A percentile compares a stretch with the other conserved stretches of the same genome.
These are phyloP conservation scores for Piper longum DNA, from an alignment of 164 flowering plant species.

Conservation along the genomic window DNA sequence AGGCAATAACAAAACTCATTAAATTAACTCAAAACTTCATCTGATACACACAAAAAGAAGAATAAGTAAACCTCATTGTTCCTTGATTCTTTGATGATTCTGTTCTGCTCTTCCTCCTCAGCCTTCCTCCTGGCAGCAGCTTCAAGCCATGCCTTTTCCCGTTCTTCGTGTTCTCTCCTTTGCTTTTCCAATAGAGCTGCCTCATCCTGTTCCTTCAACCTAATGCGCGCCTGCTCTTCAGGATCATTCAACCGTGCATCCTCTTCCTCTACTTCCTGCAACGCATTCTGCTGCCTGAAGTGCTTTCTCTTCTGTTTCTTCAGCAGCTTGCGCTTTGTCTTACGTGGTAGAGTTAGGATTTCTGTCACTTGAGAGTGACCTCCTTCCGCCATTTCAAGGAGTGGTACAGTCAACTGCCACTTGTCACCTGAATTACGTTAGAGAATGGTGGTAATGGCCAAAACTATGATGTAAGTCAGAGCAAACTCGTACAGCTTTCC, in stretches of 20 bases:
- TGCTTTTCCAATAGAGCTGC: constrained; percentile 40
- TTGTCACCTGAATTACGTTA: too few species aligned
- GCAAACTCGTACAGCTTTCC: too few species aligned
- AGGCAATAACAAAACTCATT: background rate
- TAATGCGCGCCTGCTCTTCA: constrained; percentile 44
- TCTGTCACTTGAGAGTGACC: background rate
- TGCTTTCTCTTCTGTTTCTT: constrained; percentile 80
- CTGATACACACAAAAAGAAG: background rate
- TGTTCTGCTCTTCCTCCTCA: constrained; percentile 28
- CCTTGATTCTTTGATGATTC: constrained; percentile 20
- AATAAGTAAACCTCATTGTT: constrained; percentile 16
- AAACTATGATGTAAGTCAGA: too few species aligned
- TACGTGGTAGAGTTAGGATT: constrained; percentile 1
- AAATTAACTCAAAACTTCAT: background rate
- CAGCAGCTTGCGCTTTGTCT: constrained; percentile 61
- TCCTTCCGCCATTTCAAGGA: constrained; percentile 2
- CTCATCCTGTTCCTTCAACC: constrained; percentile 45
- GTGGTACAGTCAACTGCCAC: background rate
- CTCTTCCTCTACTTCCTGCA: constrained; percentile 40
- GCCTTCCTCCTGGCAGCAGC: constrained; percentile 27
- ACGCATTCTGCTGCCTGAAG: constrained; percentile 43
- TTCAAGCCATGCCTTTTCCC: constrained; percentile 59
- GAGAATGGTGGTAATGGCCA: too few species aligned
- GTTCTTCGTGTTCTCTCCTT: constrained; percentile 57
- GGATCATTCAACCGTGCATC: constrained; percentile 56